Evolutionary conservation across 2,329 filamentous ascomycete species (phyloP).

Genomic region (Triangularia setosa): DNA sequence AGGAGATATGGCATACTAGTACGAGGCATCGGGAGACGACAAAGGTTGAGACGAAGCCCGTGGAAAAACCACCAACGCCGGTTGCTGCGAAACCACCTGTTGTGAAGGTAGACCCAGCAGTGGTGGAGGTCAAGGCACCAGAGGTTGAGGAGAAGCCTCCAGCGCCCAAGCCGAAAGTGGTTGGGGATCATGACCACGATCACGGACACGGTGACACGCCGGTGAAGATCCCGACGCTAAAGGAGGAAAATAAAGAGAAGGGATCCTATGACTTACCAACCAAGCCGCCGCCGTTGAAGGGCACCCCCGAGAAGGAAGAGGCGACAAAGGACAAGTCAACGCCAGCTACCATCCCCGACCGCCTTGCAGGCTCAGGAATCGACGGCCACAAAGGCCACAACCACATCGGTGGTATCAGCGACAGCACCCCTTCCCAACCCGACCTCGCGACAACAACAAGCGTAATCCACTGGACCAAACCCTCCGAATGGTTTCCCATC

Average conservation of each 20-base stretch:
- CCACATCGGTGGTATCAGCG: conserved; percentile 13
- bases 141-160: background rate
- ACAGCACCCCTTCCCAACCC: conserved; percentile 25
- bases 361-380: conserved; percentile 25
- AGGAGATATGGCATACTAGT: conserved; percentile 19
- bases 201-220: background rate
- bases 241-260: conserved; percentile 26
- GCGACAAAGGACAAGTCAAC: conserved; percentile 10
- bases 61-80: background rate
- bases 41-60: conserved; percentile 3
- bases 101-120: background rate
- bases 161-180: background rate
- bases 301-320: background rate
- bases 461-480: conserved; percentile 66
- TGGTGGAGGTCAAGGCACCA: background rate
- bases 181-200: conserved; percentile 2
- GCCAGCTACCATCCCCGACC: conserved; percentile 30
- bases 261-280: conserved; percentile 30
- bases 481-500: conserved; percentile 74
- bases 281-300: conserved; percentile 23
- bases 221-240: conserved; percentile 30
- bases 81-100: background rate
- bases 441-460: background rate
- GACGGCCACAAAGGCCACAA: conserved; percentile 26
- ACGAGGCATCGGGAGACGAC: background rate